Conservation (phyloP, 495 filamentous ascomycete genomes). For the Penicillium lagena region DNA sequence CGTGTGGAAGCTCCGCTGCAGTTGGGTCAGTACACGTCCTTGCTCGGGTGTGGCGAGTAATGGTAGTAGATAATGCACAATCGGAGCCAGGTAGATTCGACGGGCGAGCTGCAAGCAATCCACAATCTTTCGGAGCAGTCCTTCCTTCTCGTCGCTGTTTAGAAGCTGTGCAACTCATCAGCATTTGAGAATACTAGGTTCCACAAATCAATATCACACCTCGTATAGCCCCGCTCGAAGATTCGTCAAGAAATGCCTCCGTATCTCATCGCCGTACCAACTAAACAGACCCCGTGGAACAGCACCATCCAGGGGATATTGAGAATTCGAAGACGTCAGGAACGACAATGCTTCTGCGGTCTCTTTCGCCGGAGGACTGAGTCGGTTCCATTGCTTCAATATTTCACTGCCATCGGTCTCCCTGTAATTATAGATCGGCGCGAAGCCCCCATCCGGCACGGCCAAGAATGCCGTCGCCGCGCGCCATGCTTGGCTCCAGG, state of each 20-base stretch:
- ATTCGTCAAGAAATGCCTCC: conserved; percentile 44
- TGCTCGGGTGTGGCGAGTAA: conserved; percentile 18
- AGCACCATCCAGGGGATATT: not conserved
- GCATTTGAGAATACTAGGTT: not conserved
- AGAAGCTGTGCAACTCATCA: conserved; percentile 22
- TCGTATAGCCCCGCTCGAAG: conserved; percentile 28
- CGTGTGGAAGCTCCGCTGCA: conserved; percentile 56
- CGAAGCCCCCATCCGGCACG: conserved; percentile 40
- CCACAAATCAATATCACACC: conserved; percentile 19
- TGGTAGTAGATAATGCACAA: conserved; percentile 34
- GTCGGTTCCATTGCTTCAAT: conserved; percentile 24
- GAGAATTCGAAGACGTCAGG: conserved; percentile 23
- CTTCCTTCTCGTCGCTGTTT: conserved; percentile 12
- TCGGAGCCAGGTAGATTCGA: conserved; percentile 39
- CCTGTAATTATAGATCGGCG: conserved; percentile 13
- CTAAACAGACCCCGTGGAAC: conserved; percentile 26
- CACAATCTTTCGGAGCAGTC: conserved; percentile 32
- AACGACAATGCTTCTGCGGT: conserved; percentile 32
- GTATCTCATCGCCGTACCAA: conserved; percentile 49
- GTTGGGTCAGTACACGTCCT: conserved; percentile 38
- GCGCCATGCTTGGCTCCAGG: conserved; percentile 66
- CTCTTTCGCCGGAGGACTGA: conserved; percentile 25
- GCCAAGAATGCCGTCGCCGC: conserved; percentile 56
- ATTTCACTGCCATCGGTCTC: conserved; percentile 22
- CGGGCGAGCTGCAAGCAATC: conserved; percentile 37